A percentile compares a stretch with the other conserved stretches of the same genome.
Evolutionary conservation across 371 early-diverging fungal species (phyloP).

Genomic region (Syncephalastrum racemosum): DNA sequence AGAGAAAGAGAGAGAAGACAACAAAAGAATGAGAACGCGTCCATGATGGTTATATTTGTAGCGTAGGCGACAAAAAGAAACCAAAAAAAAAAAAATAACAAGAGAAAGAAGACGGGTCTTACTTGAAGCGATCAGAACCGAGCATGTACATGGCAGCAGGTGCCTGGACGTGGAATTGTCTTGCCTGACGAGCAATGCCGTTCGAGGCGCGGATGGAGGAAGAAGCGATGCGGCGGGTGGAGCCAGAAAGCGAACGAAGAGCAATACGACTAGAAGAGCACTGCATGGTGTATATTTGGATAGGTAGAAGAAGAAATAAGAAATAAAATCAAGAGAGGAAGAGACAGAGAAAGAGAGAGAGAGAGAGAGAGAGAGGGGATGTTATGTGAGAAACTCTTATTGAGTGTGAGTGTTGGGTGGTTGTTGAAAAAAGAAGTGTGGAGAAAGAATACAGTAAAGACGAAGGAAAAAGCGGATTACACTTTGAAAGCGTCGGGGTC

Average conservation of each 20-base stretch:
- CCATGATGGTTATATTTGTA: neutral
- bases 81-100: neutral
- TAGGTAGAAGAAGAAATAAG: constrained; percentile 2
- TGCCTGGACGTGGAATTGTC: constrained; percentile 44
- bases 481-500: constrained; percentile 8
- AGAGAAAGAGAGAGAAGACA: no score
- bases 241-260: constrained; percentile 12
- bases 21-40: constrained; percentile 2
- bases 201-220: constrained; percentile 3
- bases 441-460: constrained; percentile 7
- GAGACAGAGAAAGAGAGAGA: constrained; percentile 1
- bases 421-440: constrained; percentile 8
- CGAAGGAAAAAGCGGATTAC: constrained; percentile 11
- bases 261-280: constrained; percentile 14
- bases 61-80: no score
- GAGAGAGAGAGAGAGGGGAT: constrained; percentile 5
- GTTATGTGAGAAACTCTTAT: no score
- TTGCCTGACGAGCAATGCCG: constrained; percentile 17
- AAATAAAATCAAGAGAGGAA: neutral
- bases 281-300: constrained; percentile 12
- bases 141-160: constrained; percentile 40
- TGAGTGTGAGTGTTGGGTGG: neutral
- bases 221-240: constrained; percentile 13
- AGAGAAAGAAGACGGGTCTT: constrained; percentile 1
- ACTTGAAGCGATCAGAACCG: constrained; percentile 37